Conservation (phyloP, 164 flowering plant genomes). For the Macadamia integrifolia region DNA sequence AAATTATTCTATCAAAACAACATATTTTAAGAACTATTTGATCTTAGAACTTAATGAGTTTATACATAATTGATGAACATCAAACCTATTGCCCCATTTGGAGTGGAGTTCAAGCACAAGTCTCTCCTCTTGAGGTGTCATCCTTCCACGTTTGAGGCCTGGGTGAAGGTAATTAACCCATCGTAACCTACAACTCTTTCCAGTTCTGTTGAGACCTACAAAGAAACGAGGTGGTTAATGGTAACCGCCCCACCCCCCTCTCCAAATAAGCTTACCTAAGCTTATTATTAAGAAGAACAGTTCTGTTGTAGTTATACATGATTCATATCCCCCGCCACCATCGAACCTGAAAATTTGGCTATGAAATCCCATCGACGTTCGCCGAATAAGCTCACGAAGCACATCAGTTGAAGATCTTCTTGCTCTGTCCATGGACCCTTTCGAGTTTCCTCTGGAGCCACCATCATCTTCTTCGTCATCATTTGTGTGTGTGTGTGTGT, state of each 20-base stretch:
- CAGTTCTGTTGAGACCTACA: slow-evolving; percentile 96
- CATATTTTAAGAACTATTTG: too few relatives aligned
- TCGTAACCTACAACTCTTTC: slow-evolving; percentile 95
- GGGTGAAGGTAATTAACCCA: slow-evolving; percentile 98
- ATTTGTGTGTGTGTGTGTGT: background rate
- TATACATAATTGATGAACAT: too few relatives aligned
- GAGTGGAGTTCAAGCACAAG: slow-evolving; percentile 88
- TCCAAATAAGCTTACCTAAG: slow-evolving; percentile 54
- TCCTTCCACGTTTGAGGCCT: slow-evolving; percentile 82
- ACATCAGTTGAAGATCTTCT: slow-evolving; percentile 73
- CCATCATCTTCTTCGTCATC: slow-evolving; percentile 14
- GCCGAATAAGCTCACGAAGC: slow-evolving; percentile 76
- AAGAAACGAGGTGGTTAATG: slow-evolving; percentile 45
- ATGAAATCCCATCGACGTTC: slow-evolving; percentile 98
- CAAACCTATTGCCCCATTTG: slow-evolving; percentile 95
- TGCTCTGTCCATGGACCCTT: slow-evolving; percentile 98
- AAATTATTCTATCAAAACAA: too few relatives aligned
- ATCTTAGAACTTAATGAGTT: too few relatives aligned
- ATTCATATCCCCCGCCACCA: slow-evolving; percentile 75
- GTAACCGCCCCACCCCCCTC: slow-evolving; percentile 31
- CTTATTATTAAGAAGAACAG: slow-evolving; percentile 5
- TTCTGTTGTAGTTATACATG: background rate
- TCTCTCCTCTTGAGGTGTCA: slow-evolving; percentile 88
- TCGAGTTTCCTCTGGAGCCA: slow-evolving; percentile 54
- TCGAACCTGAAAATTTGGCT: slow-evolving; percentile 99